A percentile compares a stretch with the other conserved stretches of the same genome.
Evolutionary conservation across 345 rosid genomes (phyloP).

Genomic region (Psidium friedrichsthalianum): DNA sequence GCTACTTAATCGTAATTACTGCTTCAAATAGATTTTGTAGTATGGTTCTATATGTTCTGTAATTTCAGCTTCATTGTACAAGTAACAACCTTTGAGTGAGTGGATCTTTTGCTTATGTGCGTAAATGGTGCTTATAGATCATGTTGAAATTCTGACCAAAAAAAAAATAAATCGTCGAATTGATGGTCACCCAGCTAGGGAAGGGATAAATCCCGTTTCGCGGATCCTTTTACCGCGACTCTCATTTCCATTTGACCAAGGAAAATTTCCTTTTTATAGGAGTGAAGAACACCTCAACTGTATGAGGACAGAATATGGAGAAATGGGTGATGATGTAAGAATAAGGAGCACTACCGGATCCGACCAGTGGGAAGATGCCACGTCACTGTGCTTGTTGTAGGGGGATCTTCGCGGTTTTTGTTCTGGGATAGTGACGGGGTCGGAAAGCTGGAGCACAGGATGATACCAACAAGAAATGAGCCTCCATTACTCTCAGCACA

Average conservation of each 20-base stretch:
- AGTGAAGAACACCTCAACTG: not conserved
- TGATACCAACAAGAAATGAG: not conserved
- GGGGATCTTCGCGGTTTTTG: not conserved
- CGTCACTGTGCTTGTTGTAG: not conserved
- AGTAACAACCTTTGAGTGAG: not conserved
- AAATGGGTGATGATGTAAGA: not conserved
- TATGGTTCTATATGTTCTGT: not conserved
- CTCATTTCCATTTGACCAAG: not conserved
- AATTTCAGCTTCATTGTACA: not conserved
- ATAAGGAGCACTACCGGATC: not conserved
- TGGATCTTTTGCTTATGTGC: not conserved
- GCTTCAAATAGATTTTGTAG: not conserved
- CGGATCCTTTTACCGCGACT: not conserved
- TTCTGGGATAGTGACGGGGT: constrained; percentile 4
- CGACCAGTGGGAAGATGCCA: not conserved
- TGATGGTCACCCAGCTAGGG: not conserved
- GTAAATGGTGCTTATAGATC: not conserved
- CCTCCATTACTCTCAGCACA: not conserved
- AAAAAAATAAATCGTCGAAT: not conserved
- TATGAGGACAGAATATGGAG: not conserved
- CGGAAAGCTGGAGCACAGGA: constrained; percentile 5
- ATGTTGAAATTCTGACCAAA: not conserved
- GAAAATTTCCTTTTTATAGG: not conserved
- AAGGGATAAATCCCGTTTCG: not conserved
- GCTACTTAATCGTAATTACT: not conserved